Evolutionary conservation across 805 yeast species (phyloP).

Genomic region (Kodamaea neixiangensis): DNA sequence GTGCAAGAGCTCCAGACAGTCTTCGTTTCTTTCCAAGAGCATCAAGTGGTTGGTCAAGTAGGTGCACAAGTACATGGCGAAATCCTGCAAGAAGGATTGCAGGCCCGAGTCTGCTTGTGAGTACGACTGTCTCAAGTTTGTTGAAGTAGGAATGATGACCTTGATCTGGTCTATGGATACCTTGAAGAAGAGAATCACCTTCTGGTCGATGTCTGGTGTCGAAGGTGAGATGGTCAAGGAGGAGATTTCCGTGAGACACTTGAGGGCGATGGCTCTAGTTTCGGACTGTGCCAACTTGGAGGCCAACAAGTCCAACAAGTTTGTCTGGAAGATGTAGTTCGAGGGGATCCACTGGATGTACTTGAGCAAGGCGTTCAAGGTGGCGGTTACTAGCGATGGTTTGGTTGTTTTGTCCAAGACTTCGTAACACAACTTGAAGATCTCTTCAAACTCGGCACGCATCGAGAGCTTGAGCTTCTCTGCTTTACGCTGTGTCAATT

Average conservation of each 20-base stretch:
- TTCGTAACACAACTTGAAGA: constrained; percentile 90
- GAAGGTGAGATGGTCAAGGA: constrained; percentile 65
- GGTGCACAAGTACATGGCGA: constrained; percentile 89
- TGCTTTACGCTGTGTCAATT: constrained; percentile 95
- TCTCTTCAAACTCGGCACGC: constrained; percentile 89
- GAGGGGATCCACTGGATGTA: constrained; percentile 95
- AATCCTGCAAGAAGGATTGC: constrained; percentile 92
- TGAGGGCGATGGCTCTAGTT: constrained; percentile 80
- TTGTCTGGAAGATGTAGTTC: constrained; percentile 87
- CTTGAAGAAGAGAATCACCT: constrained; percentile 69
- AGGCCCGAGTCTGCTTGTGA: constrained; percentile 74
- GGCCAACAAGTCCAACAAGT: constrained; percentile 69
- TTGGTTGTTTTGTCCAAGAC: constrained; percentile 88
- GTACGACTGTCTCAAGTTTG: constrained; percentile 74
- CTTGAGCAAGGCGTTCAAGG: constrained; percentile 77
- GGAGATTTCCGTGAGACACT: constrained; percentile 91
- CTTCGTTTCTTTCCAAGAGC: constrained; percentile 59
- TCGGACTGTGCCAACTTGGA: constrained; percentile 73
- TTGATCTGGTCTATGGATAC: constrained; percentile 70
- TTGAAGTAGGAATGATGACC: constrained; percentile 67
- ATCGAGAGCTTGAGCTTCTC: constrained; percentile 77
- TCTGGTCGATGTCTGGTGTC: constrained; percentile 52
- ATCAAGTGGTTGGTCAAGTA: constrained; percentile 73
- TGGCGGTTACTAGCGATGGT: constrained; percentile 79
- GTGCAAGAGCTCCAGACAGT: constrained; percentile 58